Base-by-base conservation (phyloP, 345 rosid genomes). In the Cochlearia excelsa region DNA sequence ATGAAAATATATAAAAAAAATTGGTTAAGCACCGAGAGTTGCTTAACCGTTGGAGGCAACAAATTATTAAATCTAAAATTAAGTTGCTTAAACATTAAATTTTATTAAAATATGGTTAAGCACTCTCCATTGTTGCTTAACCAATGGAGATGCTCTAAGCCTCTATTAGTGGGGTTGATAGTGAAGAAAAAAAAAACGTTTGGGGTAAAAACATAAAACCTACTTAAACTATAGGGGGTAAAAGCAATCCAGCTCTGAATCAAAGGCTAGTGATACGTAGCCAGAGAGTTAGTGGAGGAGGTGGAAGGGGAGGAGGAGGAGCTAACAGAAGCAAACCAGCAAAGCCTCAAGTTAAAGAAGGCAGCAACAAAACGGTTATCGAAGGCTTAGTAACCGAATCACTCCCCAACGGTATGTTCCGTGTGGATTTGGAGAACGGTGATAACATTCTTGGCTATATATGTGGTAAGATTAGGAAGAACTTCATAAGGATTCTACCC, bases 391-490 rank as follows among this genome's bases (percentile, higher is more conserved):
- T 77, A 1, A 77, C 81, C 0, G 78, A 77, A 52, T 77, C 81
- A 51, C 74, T 77, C 29, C 58, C 81, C 52, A 74, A 77, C 52
- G 81, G 91, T 2, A 84, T 84, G 95, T 87, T 84, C 62, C 77
- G 84, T 42, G 83, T 87, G 0, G 74, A 64, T 51, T 63, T 87
- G 54, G 92, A 83, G 70, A 85, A 83, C 27, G 61, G 78, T 4
- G 78, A 63, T 51, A 57, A 81, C 55, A 72, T 92, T 55, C 79
- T 92, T 10, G 98, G 96, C n/a, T 88, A 92, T 37, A 81, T 84
- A 46, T 88, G 96, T 10, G 98, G 98, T 29, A 88, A 81, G 79
- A 92, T 92, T 7, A 68, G 96, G 69, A 81, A 86, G 79, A 92
- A 86, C n/a, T 84, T 80, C 63, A 82, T 88, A 1, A 71, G 95